Base-by-base conservation (phyloP, 352 stramenopile genomes). In the Pythium guiyangense region DNA sequence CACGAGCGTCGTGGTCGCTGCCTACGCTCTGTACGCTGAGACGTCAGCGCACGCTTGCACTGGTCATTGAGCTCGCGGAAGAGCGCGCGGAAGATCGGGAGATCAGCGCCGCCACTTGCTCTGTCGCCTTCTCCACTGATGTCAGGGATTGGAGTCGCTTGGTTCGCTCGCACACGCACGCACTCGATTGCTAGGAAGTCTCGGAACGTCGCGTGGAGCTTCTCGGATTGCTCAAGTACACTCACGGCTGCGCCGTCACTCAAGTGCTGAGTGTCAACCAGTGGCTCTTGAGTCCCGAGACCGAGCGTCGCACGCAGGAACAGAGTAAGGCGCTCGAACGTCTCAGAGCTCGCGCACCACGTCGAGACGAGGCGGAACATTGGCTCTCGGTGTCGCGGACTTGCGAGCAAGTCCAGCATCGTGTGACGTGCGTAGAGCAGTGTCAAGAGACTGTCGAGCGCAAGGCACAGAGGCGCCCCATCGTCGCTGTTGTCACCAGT, bases 351-450 rank as follows among this genome's bases (percentile, higher is more conserved):
- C 17, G 22, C 45, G 55, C 69, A 43, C 60, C 73, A 63, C 25
- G 22, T 22, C 20, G 46, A 53, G 44, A 74, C 26, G 25, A 73
- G 52, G 4, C 12, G 22, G 18, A 76, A 71, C 15, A 66, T 42
- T 0, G 6, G 20, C 37, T 17, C 27, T 1, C 15, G 37, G 3
- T 50, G 34, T 37, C 14, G 20, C 20, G 17, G 12, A 1, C 29
- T 51, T 27, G 56, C 49, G 12, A 84, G 46, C 14, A 79, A 46
- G 26, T 68, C 63, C 12, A 49, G 57, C 6, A 82, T 56, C 2
- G 50, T 40, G 34, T 71, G 60, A 10, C 70, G 65, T 6, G 69
- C 52, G 44, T 81, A 82, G 14, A 57, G 31, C 25, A 79, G 43
- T 18, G 60, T 61, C 25, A 79, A 5, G 17, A 60, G 57, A 20